A percentile compares a stretch with the other conserved stretches of the same genome.
Conservation (phyloP, 2,329 filamentous ascomycete species). For the Cercospora canescens region DNA sequence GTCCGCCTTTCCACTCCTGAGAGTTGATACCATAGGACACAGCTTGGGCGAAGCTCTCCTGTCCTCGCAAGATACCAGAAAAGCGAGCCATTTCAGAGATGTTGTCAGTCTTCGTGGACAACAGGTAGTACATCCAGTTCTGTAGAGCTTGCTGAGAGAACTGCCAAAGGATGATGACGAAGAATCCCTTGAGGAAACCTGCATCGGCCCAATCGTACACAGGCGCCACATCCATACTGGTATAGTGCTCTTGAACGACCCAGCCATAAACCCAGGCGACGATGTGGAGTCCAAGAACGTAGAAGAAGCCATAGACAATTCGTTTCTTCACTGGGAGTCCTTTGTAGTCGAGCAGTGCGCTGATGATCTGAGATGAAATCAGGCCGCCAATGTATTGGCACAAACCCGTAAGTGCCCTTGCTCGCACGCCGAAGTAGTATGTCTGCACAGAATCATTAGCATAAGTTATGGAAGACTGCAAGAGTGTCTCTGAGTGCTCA, state of each 20-base stretch:
- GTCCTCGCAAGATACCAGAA: slow-evolving; percentile 46
- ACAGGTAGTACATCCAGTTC: slow-evolving; percentile 59
- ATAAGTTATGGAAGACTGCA: not conserved
- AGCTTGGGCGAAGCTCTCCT: slow-evolving; percentile 49
- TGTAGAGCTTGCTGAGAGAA: slow-evolving; percentile 55
- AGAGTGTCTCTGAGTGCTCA: slow-evolving; percentile 17
- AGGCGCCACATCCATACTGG: slow-evolving; percentile 41
- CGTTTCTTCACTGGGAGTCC: slow-evolving; percentile 44
- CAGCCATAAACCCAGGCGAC: slow-evolving; percentile 52
- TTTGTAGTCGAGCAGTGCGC: slow-evolving; percentile 48
- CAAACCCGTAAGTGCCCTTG: slow-evolving; percentile 51
- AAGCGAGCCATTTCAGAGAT: slow-evolving; percentile 53
- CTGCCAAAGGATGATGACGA: slow-evolving; percentile 51
- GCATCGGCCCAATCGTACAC: slow-evolving; percentile 46
- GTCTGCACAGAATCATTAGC: not conserved
- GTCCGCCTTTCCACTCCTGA: slow-evolving; percentile 44
- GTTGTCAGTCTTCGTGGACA: slow-evolving; percentile 57
- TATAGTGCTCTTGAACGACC: slow-evolving; percentile 50
- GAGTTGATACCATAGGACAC: slow-evolving; percentile 48
- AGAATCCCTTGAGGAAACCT: slow-evolving; percentile 51
- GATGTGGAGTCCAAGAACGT: slow-evolving; percentile 46
- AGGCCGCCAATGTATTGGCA: slow-evolving; percentile 45
- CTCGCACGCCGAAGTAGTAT: slow-evolving; percentile 50
- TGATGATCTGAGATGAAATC: slow-evolving; percentile 48
- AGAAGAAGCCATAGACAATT: slow-evolving; percentile 41